A percentile compares a stretch with the other conserved stretches of the same genome.
phyloP scores from a whole-genome alignment of 2,329 filamentous ascomycete species.

The Truncatella angustata region DNA sequence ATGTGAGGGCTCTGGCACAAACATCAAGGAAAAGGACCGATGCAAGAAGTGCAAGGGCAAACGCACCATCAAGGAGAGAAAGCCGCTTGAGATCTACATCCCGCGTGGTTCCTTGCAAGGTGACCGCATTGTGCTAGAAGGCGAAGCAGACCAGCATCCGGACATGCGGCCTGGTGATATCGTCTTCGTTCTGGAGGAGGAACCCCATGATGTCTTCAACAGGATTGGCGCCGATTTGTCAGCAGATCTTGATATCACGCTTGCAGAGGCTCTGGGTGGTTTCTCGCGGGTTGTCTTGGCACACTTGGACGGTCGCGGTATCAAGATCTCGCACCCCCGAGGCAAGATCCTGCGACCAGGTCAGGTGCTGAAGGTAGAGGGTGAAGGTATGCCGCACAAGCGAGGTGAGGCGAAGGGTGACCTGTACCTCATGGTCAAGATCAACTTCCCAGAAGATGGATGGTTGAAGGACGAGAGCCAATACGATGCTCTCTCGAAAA shows the following conservation, averaged over 20 bases:
- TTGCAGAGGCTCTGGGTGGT: conserved; percentile 81
- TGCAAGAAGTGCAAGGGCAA: conserved; percentile 99
- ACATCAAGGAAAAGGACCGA: conserved; percentile 93
- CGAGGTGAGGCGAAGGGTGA: conserved; percentile 81
- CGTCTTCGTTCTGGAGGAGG: conserved; percentile 82
- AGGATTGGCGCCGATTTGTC: conserved; percentile 82
- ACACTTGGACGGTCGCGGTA: conserved; percentile 90
- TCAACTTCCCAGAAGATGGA: conserved; percentile 84
- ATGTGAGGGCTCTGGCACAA: conserved; percentile 80
- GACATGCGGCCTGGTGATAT: conserved; percentile 91
- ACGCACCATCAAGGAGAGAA: conserved; percentile 81
- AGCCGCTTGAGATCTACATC: conserved; percentile 95
- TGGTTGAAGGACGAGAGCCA: conserved; percentile 70
- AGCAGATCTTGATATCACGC: conserved; percentile 75
- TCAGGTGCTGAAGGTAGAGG: conserved; percentile 79
- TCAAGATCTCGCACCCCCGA: conserved; percentile 74
- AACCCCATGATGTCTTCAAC: conserved; percentile 76
- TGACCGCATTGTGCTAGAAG: conserved; percentile 85
- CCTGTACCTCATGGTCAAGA: conserved; percentile 79
- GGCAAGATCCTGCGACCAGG: conserved; percentile 81
- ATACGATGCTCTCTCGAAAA: conserved; percentile 68
- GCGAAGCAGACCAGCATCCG: conserved; percentile 90
- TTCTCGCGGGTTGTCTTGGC: conserved; percentile 89
- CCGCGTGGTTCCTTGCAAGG: conserved; percentile 83
- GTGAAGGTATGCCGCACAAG: conserved; percentile 95